Percentiles rank a stretch among this genome's conserved stretches.
These are phyloP conservation scores for Colletotrichum tropicale DNA, from an alignment of 2,329 filamentous ascomycete species.

Conservation along the genomic window DNA sequence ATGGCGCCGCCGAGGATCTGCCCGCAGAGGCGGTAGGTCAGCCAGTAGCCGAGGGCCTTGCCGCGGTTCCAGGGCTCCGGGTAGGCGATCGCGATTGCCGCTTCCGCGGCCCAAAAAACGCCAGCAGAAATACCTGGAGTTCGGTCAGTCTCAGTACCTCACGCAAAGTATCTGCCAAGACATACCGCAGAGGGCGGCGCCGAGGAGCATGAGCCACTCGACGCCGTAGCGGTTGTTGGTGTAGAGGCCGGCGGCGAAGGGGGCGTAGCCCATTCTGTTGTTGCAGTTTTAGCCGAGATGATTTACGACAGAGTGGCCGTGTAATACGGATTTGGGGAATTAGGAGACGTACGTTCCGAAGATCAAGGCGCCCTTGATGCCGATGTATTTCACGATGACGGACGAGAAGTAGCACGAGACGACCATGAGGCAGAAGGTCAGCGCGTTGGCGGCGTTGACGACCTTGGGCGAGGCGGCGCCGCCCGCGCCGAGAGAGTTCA, in stretches of 20 bases:
- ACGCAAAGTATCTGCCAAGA: too few relatives aligned
- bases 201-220: slow-evolving; percentile 72
- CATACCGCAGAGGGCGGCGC: slow-evolving; percentile 71
- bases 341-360: slow-evolving; percentile 61
- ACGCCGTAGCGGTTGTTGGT: slow-evolving; percentile 73
- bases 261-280: slow-evolving; percentile 66
- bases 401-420: slow-evolving; percentile 71
- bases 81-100: slow-evolving; percentile 74
- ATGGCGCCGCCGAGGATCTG: slow-evolving; percentile 76
- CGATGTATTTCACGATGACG: slow-evolving; percentile 68
- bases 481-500: slow-evolving; percentile 76
- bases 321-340: fast-evolving
- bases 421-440: slow-evolving; percentile 77
- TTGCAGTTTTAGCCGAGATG: too few relatives aligned
- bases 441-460: slow-evolving; percentile 72
- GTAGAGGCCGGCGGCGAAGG: slow-evolving; percentile 74
- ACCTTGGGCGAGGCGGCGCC: slow-evolving; percentile 68
- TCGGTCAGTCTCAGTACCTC: too few relatives aligned
- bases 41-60: slow-evolving; percentile 71
- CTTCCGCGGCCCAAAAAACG: slow-evolving; percentile 78
- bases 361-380: slow-evolving; percentile 74
- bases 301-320: fast-evolving
- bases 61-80: slow-evolving; percentile 73
- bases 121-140: slow-evolving; percentile 61
- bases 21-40: slow-evolving; percentile 61